Evolutionary conservation across 2,329 filamentous ascomycete species (phyloP).

Genomic region (Coniochaeta prunicola): DNA sequence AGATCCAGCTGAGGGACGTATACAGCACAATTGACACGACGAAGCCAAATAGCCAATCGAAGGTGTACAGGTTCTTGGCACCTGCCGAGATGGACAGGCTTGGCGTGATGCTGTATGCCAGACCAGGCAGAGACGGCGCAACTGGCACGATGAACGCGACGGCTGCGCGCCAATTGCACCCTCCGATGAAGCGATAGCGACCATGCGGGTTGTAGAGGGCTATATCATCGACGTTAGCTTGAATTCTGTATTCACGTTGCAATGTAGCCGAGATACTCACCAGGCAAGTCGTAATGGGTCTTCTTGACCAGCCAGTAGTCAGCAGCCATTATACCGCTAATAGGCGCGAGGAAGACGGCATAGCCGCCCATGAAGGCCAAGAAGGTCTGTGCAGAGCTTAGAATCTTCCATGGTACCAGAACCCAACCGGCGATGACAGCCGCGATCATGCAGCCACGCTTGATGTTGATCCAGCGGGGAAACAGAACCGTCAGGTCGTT

Average conservation of each 20-base stretch:
- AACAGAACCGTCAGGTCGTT: slow-evolving; percentile 77
- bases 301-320: slow-evolving; percentile 85
- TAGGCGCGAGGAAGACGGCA: slow-evolving; percentile 87
- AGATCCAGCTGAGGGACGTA: slow-evolving; percentile 35
- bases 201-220: slow-evolving; percentile 71
- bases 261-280: slow-evolving; percentile 16
- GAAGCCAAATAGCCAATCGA: slow-evolving; percentile 88
- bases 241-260: slow-evolving; percentile 28
- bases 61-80: slow-evolving; percentile 78
- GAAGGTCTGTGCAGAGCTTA: slow-evolving; percentile 71
- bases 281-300: slow-evolving; percentile 58
- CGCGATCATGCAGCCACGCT: slow-evolving; percentile 81
- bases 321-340: slow-evolving; percentile 78
- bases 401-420: slow-evolving; percentile 81
- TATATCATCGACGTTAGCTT: slow-evolving; percentile 49
- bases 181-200: slow-evolving; percentile 67
- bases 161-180: slow-evolving; percentile 80
- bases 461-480: slow-evolving; percentile 75
- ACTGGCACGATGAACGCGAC: slow-evolving; percentile 65
- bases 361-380: slow-evolving; percentile 89
- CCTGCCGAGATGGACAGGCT: slow-evolving; percentile 65
- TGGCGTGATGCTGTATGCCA: slow-evolving; percentile 75
- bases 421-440: slow-evolving; percentile 64
- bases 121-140: slow-evolving; percentile 88
- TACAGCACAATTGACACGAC: slow-evolving; percentile 62